Conservation (phyloP, 1,139 yeast genomes). For the Geotrichum bryndzae region DNA sequence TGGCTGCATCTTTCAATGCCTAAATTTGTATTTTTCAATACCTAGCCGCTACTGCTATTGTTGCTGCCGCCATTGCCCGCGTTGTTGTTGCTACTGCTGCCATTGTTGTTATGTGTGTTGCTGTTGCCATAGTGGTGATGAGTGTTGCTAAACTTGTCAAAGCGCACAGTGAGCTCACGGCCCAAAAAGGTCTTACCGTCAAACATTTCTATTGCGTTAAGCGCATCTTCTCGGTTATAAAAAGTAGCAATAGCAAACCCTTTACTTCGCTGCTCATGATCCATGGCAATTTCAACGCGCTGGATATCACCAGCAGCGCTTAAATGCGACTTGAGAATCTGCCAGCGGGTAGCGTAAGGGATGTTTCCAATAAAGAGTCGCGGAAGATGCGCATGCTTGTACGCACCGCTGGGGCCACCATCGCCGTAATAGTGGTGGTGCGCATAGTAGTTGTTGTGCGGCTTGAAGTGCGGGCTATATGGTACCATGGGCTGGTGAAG, state of each 20-base stretch:
- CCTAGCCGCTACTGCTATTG: not conserved
- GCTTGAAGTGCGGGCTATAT: not conserved
- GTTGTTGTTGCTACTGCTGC: not conserved
- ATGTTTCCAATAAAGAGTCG: constrained; percentile 33
- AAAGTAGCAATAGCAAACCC: constrained; percentile 67
- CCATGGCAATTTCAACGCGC: constrained; percentile 51
- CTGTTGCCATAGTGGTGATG: constrained; percentile 34
- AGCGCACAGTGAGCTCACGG: constrained; percentile 53
- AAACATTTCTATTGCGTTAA: constrained; percentile 45
- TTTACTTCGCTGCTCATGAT: constrained; percentile 40
- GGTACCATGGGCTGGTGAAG: not conserved
- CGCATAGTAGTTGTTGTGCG: not conserved
- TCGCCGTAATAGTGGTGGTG: constrained; percentile 1
- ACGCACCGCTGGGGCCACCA: constrained; percentile 8
- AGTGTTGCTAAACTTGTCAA: constrained; percentile 37
- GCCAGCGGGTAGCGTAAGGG: constrained; percentile 55
- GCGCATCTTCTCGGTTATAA: constrained; percentile 45
- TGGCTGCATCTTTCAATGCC: not conserved
- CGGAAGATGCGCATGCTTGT: constrained; percentile 17
- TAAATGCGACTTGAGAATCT: constrained; percentile 46
- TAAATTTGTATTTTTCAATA: not conserved
- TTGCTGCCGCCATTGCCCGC: not conserved
- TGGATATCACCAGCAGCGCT: constrained; percentile 41
- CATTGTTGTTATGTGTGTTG: constrained; percentile 1
- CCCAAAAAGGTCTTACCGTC: constrained; percentile 53